Base-by-base conservation (phyloP, 306 rosid genomes). In the Lotus japonicus region DNA sequence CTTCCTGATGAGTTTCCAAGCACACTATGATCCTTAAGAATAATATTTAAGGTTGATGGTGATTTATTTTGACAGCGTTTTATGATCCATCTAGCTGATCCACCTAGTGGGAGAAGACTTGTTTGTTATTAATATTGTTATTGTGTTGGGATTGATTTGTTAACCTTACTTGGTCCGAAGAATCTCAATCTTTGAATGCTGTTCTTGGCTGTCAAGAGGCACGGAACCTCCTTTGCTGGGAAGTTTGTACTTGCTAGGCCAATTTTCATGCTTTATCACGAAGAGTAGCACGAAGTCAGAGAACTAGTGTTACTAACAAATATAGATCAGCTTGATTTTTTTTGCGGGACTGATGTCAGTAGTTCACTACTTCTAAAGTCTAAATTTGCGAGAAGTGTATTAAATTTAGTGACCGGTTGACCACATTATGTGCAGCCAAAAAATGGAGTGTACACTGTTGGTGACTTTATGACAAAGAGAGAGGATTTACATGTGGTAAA, bases 391-490 rank as follows among this genome's bases (percentile, higher is more conserved):
- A 67, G 60, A 36, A 35, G 26, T 38, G 17, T 70, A 9, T 39
- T 48, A 71, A 7, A 58, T 35, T 31, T 43, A 16, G 66, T 45
- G 5, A 55, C 66, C 53, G 19, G 68, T 44, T 21, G 61, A 48
- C 8, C 21, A 28, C 65, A 13, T 31, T 18, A n/a, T 35, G 48
- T 76, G 69, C 80, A 94, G 97, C 75, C 92, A 58, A 88, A 75
- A 74, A 76, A 64, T 84, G 95, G 85, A 65, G 71, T 79, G 6
- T 83, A 84, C 68, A 90, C 82, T 1, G 99, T 94, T 74, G 99
- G 99, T 74, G 97, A 94, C 55, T 94, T 90, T 53, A 94, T 94
- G 99, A 90, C 96, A 9, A 83, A 70, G 76, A 82, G 77, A 83
- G 92, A 84, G 68, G 80, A 90, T 6, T 79, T 94, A 62, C 88